Conservation (phyloP, 1,139 yeast genomes). For the Taphrina populina region DNA sequence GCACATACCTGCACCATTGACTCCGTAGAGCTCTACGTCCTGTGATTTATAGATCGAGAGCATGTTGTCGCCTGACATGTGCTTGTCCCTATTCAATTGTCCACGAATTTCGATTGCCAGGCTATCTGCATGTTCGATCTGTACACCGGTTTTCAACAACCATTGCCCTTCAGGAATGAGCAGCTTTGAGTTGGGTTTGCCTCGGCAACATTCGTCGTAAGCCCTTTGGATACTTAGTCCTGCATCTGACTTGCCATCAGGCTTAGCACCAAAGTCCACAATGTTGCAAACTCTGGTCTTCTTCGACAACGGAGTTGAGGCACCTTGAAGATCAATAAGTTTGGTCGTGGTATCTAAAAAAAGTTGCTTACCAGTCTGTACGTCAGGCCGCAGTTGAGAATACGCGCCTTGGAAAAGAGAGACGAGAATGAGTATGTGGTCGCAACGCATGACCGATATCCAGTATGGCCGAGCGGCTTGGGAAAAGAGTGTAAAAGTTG, state of each 20-base stretch:
- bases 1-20: background rate
- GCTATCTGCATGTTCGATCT: background rate
- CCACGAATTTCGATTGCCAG: constrained; percentile 11
- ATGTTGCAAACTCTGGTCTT: constrained; percentile 9
- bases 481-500: too few species aligned
- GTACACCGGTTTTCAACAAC: background rate
- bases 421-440: too few species aligned
- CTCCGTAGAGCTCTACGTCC: constrained; percentile 7
- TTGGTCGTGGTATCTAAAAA: too few species aligned
- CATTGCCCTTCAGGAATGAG: background rate
- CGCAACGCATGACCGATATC: too few species aligned
- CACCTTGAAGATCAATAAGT: background rate
- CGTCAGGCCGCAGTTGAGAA: constrained; percentile 4
- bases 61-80: background rate
- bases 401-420: too few species aligned
- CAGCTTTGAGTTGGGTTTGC: background rate
- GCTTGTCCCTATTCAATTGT: background rate
- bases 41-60: background rate
- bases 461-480: too few species aligned
- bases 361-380: background rate
- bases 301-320: constrained; percentile 1
- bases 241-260: background rate
- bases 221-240: constrained; percentile 1
- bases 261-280: constrained; percentile 3
- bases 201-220: background rate